Conservation (phyloP, 2,329 filamentous ascomycete species). For the Simplicillium aogashimaense region DNA sequence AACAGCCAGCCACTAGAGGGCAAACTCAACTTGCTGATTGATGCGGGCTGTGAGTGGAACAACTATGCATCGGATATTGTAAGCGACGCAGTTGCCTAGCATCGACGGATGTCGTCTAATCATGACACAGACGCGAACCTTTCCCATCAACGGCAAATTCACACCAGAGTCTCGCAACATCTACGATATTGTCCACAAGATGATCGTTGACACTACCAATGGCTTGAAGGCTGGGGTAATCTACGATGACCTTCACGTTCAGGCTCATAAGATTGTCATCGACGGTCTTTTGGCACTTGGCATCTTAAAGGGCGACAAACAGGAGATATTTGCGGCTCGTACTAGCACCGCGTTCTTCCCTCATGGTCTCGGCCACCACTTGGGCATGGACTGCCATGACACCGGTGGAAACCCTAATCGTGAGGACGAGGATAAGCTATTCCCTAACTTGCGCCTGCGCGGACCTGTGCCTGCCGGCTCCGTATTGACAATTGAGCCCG, state of each 20-base stretch:
- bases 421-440: constrained; percentile 70
- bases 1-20: constrained; percentile 60
- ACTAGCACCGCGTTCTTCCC: constrained; percentile 89
- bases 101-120: constrained; percentile 2
- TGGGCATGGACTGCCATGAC: constrained; percentile 90
- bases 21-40: constrained; percentile 72
- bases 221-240: constrained; percentile 62
- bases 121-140: constrained; percentile 58
- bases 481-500: constrained; percentile 91
- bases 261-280: constrained; percentile 73
- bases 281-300: constrained; percentile 66
- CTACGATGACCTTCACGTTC: constrained; percentile 75
- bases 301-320: constrained; percentile 56
- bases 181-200: constrained; percentile 73
- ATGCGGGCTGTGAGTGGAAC: constrained; percentile 69
- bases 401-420: constrained; percentile 71
- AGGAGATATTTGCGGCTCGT: constrained; percentile 67
- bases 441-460: constrained; percentile 75
- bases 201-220: constrained; percentile 72
- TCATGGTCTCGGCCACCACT: constrained; percentile 81
- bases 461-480: constrained; percentile 64
- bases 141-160: constrained; percentile 67
- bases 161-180: constrained; percentile 60
- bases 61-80: constrained; percentile 63
- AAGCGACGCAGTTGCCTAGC: constrained; percentile 13